Conservation (phyloP, 140 eudicot genomes). For the Bidens hawaiensis region DNA sequence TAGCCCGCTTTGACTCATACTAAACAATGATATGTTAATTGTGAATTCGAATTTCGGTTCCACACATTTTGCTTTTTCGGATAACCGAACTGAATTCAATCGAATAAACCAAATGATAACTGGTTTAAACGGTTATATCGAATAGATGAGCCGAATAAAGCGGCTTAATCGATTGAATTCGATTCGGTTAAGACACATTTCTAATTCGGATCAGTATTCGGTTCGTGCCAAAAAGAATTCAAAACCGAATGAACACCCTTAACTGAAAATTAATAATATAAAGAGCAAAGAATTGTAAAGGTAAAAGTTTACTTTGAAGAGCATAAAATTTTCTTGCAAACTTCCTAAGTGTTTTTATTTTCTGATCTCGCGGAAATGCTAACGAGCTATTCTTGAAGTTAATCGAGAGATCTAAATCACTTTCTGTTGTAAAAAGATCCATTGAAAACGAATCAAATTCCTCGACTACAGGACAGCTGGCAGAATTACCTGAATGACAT, state of each 20-base stretch:
- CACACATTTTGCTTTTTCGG: too few relatives aligned
- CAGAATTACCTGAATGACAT: slow-evolving; percentile 40
- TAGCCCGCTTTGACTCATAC: neutral
- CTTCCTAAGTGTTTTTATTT: slow-evolving; percentile 70
- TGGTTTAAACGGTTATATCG: too few relatives aligned
- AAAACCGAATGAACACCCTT: too few relatives aligned
- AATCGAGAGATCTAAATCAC: slow-evolving; percentile 91
- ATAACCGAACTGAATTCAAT: too few relatives aligned
- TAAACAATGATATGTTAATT: neutral
- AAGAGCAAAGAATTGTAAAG: slow-evolving; percentile 8
- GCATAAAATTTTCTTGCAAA: slow-evolving; percentile 73
- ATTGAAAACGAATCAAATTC: slow-evolving; percentile 88
- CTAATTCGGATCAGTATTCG: too few relatives aligned
- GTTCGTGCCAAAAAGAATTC: too few relatives aligned
- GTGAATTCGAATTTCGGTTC: too few relatives aligned
- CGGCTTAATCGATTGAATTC: too few relatives aligned
- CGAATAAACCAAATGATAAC: too few relatives aligned
- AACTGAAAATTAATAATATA: too few relatives aligned
- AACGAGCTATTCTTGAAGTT: slow-evolving; percentile 46
- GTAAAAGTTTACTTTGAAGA: slow-evolving; percentile 58
- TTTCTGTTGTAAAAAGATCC: slow-evolving; percentile 79
- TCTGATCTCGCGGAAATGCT: slow-evolving; percentile 55
- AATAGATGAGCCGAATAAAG: too few relatives aligned
- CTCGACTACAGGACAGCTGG: slow-evolving; percentile 58
- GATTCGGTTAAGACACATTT: too few relatives aligned